phyloP scores from a whole-genome alignment of 2,329 filamentous ascomycete species.

The Diaporthe eres region DNA sequence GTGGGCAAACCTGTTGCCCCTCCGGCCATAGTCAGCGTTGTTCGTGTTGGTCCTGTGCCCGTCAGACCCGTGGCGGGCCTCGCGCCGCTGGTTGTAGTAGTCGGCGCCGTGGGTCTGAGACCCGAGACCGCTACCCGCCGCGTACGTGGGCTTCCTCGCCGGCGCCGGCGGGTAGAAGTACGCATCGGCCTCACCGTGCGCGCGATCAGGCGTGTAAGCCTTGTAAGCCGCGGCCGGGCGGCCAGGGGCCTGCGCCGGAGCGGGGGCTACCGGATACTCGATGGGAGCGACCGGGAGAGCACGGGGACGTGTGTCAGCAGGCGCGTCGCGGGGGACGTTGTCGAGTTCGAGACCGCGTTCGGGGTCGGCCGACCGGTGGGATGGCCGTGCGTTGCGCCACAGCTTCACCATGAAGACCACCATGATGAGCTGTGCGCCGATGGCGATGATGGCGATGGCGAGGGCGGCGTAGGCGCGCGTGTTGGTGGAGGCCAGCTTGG shows the following conservation, averaged over 20 bases:
- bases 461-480: background rate
- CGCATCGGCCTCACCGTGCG: background rate
- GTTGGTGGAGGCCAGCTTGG: background rate
- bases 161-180: background rate
- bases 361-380: background rate
- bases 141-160: background rate
- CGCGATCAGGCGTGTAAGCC: fast-evolving
- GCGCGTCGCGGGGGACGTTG: background rate
- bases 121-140: no score
- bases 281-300: no score
- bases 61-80: background rate
- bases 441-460: background rate
- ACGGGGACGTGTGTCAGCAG: background rate
- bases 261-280: background rate
- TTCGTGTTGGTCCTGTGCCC: background rate
- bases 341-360: background rate
- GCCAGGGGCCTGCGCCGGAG: background rate
- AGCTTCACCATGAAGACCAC: background rate
- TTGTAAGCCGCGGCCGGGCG: background rate
- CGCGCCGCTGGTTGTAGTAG: background rate
- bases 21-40: background rate
- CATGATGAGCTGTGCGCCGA: background rate
- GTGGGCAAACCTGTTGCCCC: conserved; percentile 11
- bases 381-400: fast-evolving
- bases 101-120: background rate